Percentiles rank a stretch among this genome's conserved stretches.
Evolutionary conservation across 768 basidiomycete species (phyloP).

Genomic region (Hericium erinaceus): DNA sequence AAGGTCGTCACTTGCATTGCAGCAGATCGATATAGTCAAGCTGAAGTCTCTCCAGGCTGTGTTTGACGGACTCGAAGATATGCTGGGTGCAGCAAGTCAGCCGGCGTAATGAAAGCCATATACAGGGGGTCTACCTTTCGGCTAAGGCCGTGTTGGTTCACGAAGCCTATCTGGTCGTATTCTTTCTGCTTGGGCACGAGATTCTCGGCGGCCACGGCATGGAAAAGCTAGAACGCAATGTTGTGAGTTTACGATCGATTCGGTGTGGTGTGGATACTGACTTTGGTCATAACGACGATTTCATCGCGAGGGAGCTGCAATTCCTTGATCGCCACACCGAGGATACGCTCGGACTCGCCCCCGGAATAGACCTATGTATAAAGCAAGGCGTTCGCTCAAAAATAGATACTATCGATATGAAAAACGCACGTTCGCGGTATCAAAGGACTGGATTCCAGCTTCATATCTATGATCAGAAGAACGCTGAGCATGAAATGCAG

Average conservation of each 20-base stretch:
- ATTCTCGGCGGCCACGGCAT: background rate
- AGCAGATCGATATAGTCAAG: conserved; percentile 67
- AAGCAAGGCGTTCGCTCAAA: background rate
- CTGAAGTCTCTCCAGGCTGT: conserved; percentile 52
- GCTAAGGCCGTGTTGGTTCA: conserved; percentile 28
- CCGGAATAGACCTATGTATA: conserved; percentile 28
- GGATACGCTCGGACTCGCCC: conserved; percentile 33
- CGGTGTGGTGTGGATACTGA: background rate
- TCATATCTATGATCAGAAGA: conserved; percentile 16
- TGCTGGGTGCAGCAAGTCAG: conserved; percentile 20
- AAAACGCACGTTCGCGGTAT: conserved; percentile 24
- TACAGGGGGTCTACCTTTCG: conserved; percentile 27
- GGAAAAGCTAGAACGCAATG: background rate
- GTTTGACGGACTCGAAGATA: conserved; percentile 52
- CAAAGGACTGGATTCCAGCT: conserved; percentile 32
- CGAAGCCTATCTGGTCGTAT: conserved; percentile 19
- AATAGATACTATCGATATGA: background rate
- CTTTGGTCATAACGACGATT: conserved; percentile 45
- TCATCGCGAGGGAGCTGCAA: conserved; percentile 36
- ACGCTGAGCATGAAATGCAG: background rate
- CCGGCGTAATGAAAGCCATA: background rate
- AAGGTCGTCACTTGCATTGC: conserved; percentile 37
- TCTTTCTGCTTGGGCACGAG: background rate
- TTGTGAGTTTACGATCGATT: background rate
- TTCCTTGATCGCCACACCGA: conserved; percentile 39